Conservation (phyloP, 1,284 basidiomycete species). For the Xerocomus cyaneibrunnescens region DNA sequence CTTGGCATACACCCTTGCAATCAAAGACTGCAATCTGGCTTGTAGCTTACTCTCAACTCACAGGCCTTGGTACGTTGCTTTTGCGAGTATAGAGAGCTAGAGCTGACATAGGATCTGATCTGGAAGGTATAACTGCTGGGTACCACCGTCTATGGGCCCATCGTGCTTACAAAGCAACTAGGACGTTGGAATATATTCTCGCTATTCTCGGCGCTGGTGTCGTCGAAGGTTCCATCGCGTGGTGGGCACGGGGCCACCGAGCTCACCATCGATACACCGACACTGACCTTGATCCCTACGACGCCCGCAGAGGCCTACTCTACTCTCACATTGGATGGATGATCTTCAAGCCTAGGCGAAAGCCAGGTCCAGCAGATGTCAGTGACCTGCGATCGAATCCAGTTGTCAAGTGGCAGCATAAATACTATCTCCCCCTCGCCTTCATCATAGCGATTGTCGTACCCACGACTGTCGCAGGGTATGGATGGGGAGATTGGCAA, state of each 20-base stretch:
- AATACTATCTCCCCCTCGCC: slow-evolving; percentile 69
- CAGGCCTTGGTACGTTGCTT: slow-evolving; percentile 59
- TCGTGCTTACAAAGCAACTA: slow-evolving; percentile 82
- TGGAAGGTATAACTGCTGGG: slow-evolving; percentile 65
- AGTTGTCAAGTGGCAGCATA: slow-evolving; percentile 85
- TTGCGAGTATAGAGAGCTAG: neutral
- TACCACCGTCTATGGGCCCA: slow-evolving; percentile 92
- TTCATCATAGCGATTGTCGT: slow-evolving; percentile 69
- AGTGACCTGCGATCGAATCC: slow-evolving; percentile 75
- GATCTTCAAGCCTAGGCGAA: slow-evolving; percentile 82
- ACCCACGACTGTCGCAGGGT: slow-evolving; percentile 72
- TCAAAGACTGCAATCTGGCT: slow-evolving; percentile 67
- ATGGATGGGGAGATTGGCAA: slow-evolving; percentile 76
- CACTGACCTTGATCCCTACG: slow-evolving; percentile 91
- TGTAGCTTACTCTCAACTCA: slow-evolving; percentile 77
- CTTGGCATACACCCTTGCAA: slow-evolving; percentile 46
- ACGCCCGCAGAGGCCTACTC: slow-evolving; percentile 77
- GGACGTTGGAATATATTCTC: slow-evolving; percentile 75
- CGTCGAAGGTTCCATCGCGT: slow-evolving; percentile 85
- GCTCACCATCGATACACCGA: slow-evolving; percentile 93
- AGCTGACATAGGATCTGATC: neutral
- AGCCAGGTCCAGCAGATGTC: slow-evolving; percentile 83
- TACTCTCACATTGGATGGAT: slow-evolving; percentile 89
- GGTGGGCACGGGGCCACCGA: slow-evolving; percentile 90
- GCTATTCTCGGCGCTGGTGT: slow-evolving; percentile 81